phyloP scores from a whole-genome alignment of 1,284 basidiomycete genomes.

The Gastroboletus turbinatus region DNA sequence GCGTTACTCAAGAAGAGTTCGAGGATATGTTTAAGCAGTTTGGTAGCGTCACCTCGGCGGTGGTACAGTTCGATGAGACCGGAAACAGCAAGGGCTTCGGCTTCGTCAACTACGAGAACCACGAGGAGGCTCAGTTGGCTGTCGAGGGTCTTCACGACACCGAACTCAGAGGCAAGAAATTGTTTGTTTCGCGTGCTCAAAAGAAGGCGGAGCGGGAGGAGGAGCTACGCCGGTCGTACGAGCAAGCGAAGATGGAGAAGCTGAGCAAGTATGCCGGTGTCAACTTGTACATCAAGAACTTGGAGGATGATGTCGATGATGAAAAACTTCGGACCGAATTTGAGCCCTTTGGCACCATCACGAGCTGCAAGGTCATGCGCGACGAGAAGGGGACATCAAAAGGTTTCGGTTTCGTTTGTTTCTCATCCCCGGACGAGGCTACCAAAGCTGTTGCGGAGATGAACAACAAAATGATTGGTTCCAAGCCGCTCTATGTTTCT shows the following conservation, averaged over 20 bases:
- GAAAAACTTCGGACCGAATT: slow-evolving; percentile 95
- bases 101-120: slow-evolving; percentile 95
- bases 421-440: slow-evolving; percentile 97
- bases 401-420: slow-evolving; percentile 99
- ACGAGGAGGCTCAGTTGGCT: slow-evolving; percentile 90
- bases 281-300: slow-evolving; percentile 99
- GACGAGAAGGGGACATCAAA: slow-evolving; percentile 91
- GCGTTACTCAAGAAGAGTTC: slow-evolving; percentile 88
- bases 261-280: slow-evolving; percentile 98
- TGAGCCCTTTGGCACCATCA: slow-evolving; percentile 95
- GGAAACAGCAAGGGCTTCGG: slow-evolving; percentile 97
- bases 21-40: slow-evolving; percentile 78
- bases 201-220: slow-evolving; percentile 99
- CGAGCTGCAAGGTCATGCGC: slow-evolving; percentile 99
- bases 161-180: slow-evolving; percentile 86
- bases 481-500: slow-evolving; percentile 98
- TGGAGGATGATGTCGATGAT: slow-evolving; percentile 91
- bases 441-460: slow-evolving; percentile 99
- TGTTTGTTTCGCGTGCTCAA: slow-evolving; percentile 97
- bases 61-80: slow-evolving; percentile 79
- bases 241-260: slow-evolving; percentile 96
- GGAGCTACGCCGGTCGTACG: slow-evolving; percentile 92
- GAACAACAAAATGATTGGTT: slow-evolving; percentile 99
- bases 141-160: slow-evolving; percentile 90
- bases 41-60: slow-evolving; percentile 88